Conservation (phyloP, 805 yeast genomes). For the Ogataea pilisensis region DNA sequence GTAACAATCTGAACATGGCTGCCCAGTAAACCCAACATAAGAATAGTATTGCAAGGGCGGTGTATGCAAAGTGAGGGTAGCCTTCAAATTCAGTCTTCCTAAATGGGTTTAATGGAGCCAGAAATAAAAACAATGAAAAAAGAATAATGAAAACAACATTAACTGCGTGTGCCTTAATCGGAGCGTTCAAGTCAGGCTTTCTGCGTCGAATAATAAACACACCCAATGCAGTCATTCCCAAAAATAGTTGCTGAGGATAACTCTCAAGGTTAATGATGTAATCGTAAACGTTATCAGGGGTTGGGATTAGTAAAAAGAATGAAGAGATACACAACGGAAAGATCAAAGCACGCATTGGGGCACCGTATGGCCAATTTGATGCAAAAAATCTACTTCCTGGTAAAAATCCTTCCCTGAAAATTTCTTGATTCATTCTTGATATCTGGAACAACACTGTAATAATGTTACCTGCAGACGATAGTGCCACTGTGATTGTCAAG, state of each 20-base stretch:
- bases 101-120: constrained; percentile 49
- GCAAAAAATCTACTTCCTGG: constrained; percentile 49
- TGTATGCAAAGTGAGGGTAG: constrained; percentile 47
- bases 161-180: constrained; percentile 45
- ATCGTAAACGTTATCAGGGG: constrained; percentile 46
- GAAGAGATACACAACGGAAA: constrained; percentile 42
- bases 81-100: constrained; percentile 31
- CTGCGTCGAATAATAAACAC: constrained; percentile 50
- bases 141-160: constrained; percentile 46
- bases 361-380: constrained; percentile 50
- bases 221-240: constrained; percentile 52
- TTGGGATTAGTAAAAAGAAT: constrained; percentile 38
- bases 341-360: constrained; percentile 45
- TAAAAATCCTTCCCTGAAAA: constrained; percentile 50
- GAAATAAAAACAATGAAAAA: constrained; percentile 43
- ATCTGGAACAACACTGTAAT: constrained; percentile 51
- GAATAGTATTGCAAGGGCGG: constrained; percentile 39
- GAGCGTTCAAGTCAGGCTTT: constrained; percentile 44
- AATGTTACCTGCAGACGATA: constrained; percentile 54
- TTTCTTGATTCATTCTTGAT: constrained; percentile 53
- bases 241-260: constrained; percentile 46
- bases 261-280: constrained; percentile 51
- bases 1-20: constrained; percentile 42
- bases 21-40: constrained; percentile 54
- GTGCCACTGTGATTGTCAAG: constrained; percentile 45